Evolutionary conservation across 2,329 filamentous ascomycete species (phyloP).

Genomic region (Sporothrix inflata): DNA sequence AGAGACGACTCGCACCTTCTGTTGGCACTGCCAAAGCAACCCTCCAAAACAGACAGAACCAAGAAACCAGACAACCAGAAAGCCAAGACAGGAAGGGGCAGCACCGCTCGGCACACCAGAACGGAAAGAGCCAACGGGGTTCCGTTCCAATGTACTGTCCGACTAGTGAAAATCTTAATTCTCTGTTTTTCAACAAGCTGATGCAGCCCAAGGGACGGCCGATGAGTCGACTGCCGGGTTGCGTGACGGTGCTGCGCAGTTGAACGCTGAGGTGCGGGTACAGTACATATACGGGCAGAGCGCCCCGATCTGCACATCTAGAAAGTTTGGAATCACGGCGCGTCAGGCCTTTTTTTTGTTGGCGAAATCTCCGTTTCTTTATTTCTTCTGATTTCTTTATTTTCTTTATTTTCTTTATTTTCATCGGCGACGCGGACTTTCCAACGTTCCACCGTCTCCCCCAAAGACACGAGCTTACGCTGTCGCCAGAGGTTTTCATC

Average conservation of each 20-base stretch:
- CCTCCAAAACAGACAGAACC: not conserved
- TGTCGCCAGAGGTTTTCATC: too few species aligned
- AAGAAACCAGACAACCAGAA: not conserved
- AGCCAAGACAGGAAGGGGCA: not conserved
- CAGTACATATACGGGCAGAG: not conserved
- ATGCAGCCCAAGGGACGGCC: too few species aligned
- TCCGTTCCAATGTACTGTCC: slow-evolving; percentile 6
- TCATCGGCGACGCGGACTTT: not conserved
- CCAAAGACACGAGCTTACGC: not conserved
- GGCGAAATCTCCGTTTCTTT: not conserved
- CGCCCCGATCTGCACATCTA: not conserved
- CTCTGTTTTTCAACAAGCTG: too few species aligned
- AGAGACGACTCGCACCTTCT: not conserved
- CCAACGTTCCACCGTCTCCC: not conserved
- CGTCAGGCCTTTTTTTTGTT: not conserved
- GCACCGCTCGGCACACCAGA: too few species aligned
- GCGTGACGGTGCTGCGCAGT: not conserved
- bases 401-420: not conserved
- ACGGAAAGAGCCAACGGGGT: not conserved
- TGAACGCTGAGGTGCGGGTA: not conserved
- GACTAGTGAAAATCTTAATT: slow-evolving; percentile 6
- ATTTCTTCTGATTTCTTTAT: not conserved
- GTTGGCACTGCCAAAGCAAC: not conserved
- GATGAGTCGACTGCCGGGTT: not conserved
- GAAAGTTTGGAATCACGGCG: slow-evolving; percentile 1